Evolutionary conservation across 306 rosid species (phyloP).

Genomic region (Echinosophora koreensis): DNA sequence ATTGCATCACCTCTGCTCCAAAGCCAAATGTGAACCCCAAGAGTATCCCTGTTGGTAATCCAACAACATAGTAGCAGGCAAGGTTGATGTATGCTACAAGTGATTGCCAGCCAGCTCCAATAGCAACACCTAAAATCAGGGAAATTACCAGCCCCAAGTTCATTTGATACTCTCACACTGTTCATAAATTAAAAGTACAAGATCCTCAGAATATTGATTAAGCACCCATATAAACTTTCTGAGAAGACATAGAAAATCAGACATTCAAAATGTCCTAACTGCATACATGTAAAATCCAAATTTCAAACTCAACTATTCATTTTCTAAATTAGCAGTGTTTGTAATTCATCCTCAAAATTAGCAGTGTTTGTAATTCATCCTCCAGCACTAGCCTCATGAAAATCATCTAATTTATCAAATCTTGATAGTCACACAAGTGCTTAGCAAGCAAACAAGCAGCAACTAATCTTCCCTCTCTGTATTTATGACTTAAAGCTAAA

Average conservation of each 20-base stretch:
- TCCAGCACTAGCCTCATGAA: too few relatives aligned
- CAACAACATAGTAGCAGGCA: conserved; percentile 72
- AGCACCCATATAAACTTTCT: neutral
- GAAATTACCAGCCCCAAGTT: conserved; percentile 79
- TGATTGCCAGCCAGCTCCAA: too few relatives aligned
- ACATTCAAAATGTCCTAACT: neutral
- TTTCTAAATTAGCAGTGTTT: neutral
- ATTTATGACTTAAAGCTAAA: too few relatives aligned
- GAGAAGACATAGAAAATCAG: neutral
- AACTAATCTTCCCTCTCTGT: too few relatives aligned
- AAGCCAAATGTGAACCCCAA: conserved; percentile 68
- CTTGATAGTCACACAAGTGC: too few relatives aligned
- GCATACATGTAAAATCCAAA: neutral
- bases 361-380: too few relatives aligned
- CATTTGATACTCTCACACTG: conserved; percentile 92
- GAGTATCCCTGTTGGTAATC: conserved; percentile 81
- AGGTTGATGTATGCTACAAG: too few relatives aligned
- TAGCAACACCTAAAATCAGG: conserved; percentile 74
- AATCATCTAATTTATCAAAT: too few relatives aligned
- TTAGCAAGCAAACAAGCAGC: too few relatives aligned
- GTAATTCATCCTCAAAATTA: too few relatives aligned
- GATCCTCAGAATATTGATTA: neutral
- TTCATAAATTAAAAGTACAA: conserved; percentile 20
- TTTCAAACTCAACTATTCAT: neutral
- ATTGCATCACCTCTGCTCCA: conserved; percentile 67